A percentile compares a stretch with the other conserved stretches of the same genome.
Conservation (phyloP, 352 stramenopile species). For the Phytophthora podocarpi region DNA sequence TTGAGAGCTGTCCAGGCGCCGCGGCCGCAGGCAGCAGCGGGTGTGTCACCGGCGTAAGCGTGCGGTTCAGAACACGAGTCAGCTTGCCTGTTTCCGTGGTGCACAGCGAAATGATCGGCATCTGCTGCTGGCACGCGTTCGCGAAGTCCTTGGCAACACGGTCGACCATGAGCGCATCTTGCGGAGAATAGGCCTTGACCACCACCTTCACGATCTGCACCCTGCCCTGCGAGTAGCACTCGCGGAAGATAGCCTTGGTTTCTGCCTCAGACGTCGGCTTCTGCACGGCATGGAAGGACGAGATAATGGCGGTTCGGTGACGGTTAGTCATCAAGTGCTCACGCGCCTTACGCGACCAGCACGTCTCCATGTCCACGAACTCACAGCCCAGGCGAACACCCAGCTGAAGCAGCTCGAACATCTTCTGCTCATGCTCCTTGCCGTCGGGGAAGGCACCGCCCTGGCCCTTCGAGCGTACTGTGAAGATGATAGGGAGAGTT, state of each 20-base stretch:
- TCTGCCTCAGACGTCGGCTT: conserved; percentile 53
- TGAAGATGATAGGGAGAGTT: conserved; percentile 96
- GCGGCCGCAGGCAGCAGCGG: conserved; percentile 92
- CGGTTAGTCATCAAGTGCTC: conserved; percentile 49
- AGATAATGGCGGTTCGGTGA: conserved; percentile 68
- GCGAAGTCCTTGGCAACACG: conserved; percentile 62
- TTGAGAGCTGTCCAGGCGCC: conserved; percentile 95
- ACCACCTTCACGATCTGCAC: conserved; percentile 94
- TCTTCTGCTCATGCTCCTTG: conserved; percentile 78
- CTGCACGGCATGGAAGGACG: conserved; percentile 78
- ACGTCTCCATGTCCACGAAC: conserved; percentile 97
- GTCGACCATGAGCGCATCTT: conserved; percentile 91
- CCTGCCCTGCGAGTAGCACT: conserved; percentile 68
- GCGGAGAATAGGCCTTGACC: conserved; percentile 73
- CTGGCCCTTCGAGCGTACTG: conserved; percentile 94
- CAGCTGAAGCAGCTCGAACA: conserved; percentile 89
- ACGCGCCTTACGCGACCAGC: conserved; percentile 76
- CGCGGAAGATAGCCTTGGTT: conserved; percentile 58
- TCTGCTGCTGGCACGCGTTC: conserved; percentile 62
- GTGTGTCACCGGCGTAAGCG: conserved; percentile 97
- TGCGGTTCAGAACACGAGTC: conserved; percentile 94
- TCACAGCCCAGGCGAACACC: conserved; percentile 94
- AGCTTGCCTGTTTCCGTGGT: conserved; percentile 93
- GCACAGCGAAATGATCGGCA: conserved; percentile 95
- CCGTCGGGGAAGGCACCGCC: conserved; percentile 94